Conservation (phyloP, 139 green algal genomes). For the Chlamydomonas incerta region DNA sequence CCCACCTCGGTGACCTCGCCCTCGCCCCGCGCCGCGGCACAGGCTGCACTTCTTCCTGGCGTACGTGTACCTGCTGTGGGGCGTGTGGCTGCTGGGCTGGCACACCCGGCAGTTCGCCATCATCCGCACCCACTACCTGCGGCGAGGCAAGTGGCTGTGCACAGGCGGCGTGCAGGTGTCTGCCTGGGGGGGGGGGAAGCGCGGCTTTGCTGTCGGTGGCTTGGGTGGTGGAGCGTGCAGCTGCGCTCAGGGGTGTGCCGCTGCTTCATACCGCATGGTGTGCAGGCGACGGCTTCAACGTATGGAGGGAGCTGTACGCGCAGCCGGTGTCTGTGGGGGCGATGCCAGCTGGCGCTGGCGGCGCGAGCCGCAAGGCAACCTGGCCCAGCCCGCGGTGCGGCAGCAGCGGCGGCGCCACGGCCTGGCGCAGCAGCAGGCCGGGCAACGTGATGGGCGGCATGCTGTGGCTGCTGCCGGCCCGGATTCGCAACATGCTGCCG, state of each 20-base stretch:
- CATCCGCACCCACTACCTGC: conserved; percentile 57
- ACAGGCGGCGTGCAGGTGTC: neutral
- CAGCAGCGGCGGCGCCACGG: too few relatives aligned
- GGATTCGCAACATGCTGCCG: neutral
- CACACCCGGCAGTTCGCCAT: conserved; percentile 57
- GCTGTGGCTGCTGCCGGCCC: neutral
- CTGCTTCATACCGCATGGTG: too few relatives aligned
- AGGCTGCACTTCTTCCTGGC: conserved; percentile 39
- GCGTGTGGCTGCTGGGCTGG: conserved; percentile 40
- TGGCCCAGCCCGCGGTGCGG: too few relatives aligned
- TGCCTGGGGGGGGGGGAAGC: too few relatives aligned
- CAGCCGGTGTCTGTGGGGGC: neutral
- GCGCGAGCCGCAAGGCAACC: too few relatives aligned
- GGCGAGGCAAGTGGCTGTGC: conserved; percentile 13
- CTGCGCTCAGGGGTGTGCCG: too few relatives aligned
- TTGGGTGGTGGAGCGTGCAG: too few relatives aligned
- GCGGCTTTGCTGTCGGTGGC: too few relatives aligned
- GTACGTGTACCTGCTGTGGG: conserved; percentile 47
- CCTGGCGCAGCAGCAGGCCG: too few relatives aligned
- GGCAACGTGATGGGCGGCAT: too few relatives aligned
- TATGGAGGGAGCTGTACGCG: conserved; percentile 44
- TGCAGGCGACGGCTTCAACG: conserved; percentile 46
- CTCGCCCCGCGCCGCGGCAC: neutral
- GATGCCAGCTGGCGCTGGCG: neutral
- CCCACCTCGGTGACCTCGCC: neutral